Percentiles rank a stretch among this genome's conserved stretches.
Evolutionary conservation across 225 moss, liverwort and hornwort species (phyloP).

Genomic region (Takakia lepidozioides): DNA sequence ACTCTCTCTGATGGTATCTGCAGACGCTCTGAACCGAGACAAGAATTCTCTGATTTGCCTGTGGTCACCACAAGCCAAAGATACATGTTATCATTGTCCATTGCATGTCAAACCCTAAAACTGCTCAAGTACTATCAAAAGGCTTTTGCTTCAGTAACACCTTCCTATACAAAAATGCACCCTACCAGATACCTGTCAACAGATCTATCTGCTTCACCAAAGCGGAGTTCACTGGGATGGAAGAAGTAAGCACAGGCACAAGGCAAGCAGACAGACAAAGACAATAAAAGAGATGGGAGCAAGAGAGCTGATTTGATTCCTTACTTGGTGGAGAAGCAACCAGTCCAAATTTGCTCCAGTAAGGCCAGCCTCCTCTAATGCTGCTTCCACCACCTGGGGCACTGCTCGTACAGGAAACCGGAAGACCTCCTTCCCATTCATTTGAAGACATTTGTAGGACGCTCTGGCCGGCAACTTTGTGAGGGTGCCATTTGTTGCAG

Average conservation of each 20-base stretch:
- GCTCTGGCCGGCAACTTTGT: conserved; percentile 48
- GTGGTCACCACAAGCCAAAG: no score
- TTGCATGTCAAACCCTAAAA: no score
- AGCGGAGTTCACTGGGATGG: neutral
- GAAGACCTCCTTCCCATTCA: conserved; percentile 98
- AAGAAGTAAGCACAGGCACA: neutral
- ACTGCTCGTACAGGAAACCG: conserved; percentile 77
- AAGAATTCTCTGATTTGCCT: conserved; percentile 98
- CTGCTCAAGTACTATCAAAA: no score
- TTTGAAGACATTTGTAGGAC: conserved; percentile 61
- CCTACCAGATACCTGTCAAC: no score
- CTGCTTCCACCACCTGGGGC: conserved; percentile 89
- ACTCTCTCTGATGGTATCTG: conserved; percentile 81
- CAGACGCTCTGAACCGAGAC: conserved; percentile 84
- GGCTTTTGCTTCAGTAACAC: no score
- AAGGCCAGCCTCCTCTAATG: conserved; percentile 85
- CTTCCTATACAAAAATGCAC: no score
- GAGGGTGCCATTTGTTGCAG: conserved; percentile 38
- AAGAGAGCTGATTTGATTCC: neutral
- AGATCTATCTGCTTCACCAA: no score
- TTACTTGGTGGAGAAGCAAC: conserved; percentile 93
- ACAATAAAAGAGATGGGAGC: no score
- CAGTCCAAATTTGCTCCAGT: conserved; percentile 77
- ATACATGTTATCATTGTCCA: no score
- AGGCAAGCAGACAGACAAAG: no score